These are phyloP conservation scores for Brassica hybrid DNA, from an alignment of 441 rosid species.

Conservation along the genomic window DNA sequence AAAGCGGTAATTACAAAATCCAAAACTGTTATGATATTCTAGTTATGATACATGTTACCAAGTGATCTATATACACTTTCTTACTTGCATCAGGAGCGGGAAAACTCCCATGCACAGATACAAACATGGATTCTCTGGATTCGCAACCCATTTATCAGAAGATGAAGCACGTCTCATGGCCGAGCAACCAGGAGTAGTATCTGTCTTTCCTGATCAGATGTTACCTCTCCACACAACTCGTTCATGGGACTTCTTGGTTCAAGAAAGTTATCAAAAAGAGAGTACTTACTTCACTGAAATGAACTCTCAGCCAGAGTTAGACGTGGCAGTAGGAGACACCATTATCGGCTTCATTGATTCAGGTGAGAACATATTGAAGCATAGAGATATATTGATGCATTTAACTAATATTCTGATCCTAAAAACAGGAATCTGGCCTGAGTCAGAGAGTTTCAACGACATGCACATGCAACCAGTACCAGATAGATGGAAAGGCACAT, in stretches of 20 bases:
- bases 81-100: slow-evolving; percentile 51
- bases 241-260: slow-evolving; percentile 82
- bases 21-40: slow-evolving; percentile 11
- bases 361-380: slow-evolving; percentile 25
- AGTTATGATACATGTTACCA: not conserved
- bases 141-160: slow-evolving; percentile 69
- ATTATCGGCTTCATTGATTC: slow-evolving; percentile 37
- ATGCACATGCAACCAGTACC: slow-evolving; percentile 48
- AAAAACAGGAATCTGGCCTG: slow-evolving; percentile 56
- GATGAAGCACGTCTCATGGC: slow-evolving; percentile 62
- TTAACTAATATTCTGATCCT: slow-evolving; percentile 3
- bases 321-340: slow-evolving; percentile 27
- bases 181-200: slow-evolving; percentile 65
- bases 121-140: slow-evolving; percentile 75
- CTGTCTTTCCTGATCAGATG: slow-evolving; percentile 68
- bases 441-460: slow-evolving; percentile 52
- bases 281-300: slow-evolving; percentile 39
- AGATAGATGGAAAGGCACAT: slow-evolving; percentile 51
- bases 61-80: not conserved
- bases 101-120: slow-evolving; percentile 51
- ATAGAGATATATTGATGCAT: not conserved
- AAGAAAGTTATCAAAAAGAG: slow-evolving; percentile 54
- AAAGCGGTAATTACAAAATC: slow-evolving; percentile 16
- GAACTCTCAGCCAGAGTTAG: slow-evolving; percentile 19
- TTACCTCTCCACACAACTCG: slow-evolving; percentile 83